Evolutionary conservation across 768 basidiomycete species (phyloP).

Genomic region (Pseudohyphozyma bogoriensis): DNA sequence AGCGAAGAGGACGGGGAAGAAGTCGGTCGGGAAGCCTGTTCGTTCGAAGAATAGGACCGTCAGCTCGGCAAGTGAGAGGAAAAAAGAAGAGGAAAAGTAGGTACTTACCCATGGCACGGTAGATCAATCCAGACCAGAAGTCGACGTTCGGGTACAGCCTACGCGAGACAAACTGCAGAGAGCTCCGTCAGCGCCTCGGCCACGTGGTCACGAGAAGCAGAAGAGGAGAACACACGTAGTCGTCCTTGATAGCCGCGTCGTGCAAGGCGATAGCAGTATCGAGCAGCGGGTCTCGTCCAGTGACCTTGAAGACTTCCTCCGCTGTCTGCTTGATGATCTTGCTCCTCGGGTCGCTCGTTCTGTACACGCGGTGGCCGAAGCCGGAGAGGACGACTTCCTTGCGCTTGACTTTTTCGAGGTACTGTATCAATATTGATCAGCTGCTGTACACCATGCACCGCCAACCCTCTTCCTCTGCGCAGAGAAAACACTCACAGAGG

Average conservation of each 20-base stretch:
- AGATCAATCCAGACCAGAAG: conserved; percentile 52
- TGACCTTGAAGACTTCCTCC: conserved; percentile 58
- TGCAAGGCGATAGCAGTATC: conserved; percentile 83
- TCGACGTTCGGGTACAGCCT: conserved; percentile 83
- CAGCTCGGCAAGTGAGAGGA: conserved; percentile 32
- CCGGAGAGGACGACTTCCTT: conserved; percentile 82
- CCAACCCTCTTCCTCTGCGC: too few species aligned
- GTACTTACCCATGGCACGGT: conserved; percentile 40
- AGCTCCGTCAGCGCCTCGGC: too few species aligned
- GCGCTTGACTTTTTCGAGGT: conserved; percentile 74
- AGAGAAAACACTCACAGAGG: not conserved
- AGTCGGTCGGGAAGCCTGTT: conserved; percentile 71
- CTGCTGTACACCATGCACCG: too few species aligned
- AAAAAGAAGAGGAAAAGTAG: not conserved
- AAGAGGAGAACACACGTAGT: too few species aligned
- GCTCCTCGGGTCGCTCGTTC: conserved; percentile 75
- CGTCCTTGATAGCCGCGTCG: conserved; percentile 78
- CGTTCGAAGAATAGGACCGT: not conserved
- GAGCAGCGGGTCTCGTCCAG: conserved; percentile 71
- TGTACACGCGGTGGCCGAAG: conserved; percentile 81
- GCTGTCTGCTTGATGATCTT: conserved; percentile 84
- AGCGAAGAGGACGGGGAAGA: conserved; percentile 86
- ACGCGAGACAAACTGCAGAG: conserved; percentile 69
- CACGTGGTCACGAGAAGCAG: too few species aligned
- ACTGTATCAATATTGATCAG: conserved; percentile 48